These are phyloP conservation scores for Torulaspora pretoriensis DNA, from an alignment of 1,139 yeast species.

Conservation along the genomic window DNA sequence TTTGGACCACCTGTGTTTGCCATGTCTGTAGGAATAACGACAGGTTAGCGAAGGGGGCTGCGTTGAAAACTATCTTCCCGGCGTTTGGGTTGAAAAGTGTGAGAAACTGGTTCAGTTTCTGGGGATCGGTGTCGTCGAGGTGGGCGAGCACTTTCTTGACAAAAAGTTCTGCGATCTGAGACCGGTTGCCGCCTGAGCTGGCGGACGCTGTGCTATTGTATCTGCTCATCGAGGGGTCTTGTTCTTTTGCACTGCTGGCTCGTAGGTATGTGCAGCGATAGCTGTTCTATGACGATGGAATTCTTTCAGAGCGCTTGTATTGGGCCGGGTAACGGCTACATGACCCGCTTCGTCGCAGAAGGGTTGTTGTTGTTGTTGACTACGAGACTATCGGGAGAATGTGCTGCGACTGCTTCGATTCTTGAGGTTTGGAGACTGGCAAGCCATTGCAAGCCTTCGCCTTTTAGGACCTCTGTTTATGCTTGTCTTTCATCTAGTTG, in stretches of 20 bases:
- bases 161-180: slow-evolving; percentile 33
- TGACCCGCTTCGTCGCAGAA: too few relatives aligned
- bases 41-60: slow-evolving; percentile 59
- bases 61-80: slow-evolving; percentile 52
- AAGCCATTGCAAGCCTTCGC: neutral
- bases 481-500: neutral
- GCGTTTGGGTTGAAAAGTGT: slow-evolving; percentile 42
- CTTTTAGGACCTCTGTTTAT: neutral
- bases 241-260: neutral
- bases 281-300: neutral
- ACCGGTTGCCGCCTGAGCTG: slow-evolving; percentile 17
- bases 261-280: neutral
- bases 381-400: too few relatives aligned
- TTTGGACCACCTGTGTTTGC: slow-evolving; percentile 51
- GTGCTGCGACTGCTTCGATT: too few relatives aligned
- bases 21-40: slow-evolving; percentile 61
- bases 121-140: slow-evolving; percentile 39
- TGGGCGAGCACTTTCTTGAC: slow-evolving; percentile 42
- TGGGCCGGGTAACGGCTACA: neutral
- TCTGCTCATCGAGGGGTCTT: slow-evolving; percentile 10
- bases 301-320: neutral
- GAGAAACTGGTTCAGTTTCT: slow-evolving; percentile 48
- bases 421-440: too few relatives aligned
- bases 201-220: slow-evolving; percentile 8
- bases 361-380: too few relatives aligned